Percentiles rank a stretch among this genome's conserved stretches.
phyloP scores from a whole-genome alignment of 2,329 filamentous ascomycete species.

The Aureobasidium sp. region DNA sequence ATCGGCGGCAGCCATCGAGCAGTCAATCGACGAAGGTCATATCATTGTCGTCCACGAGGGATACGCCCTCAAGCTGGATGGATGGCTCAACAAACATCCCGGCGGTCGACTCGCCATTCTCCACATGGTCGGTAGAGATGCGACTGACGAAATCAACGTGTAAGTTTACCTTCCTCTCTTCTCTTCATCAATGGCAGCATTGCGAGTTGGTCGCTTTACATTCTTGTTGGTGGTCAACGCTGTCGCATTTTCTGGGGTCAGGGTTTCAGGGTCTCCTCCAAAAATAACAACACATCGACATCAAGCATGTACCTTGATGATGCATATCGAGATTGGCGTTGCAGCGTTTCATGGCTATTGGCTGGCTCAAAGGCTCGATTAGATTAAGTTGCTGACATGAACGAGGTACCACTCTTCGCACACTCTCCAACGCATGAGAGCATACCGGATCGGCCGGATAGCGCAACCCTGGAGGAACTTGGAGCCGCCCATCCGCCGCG shows the following conservation, averaged over 20 bases:
- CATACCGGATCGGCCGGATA: conserved; percentile 51
- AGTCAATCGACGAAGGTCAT: conserved; percentile 34
- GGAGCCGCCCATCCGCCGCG: conserved; percentile 46
- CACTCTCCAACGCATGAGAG: conserved; percentile 49
- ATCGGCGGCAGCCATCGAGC: background rate
- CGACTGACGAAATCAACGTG: conserved; percentile 51
- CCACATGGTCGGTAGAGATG: conserved; percentile 59
- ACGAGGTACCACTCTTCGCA: conserved; percentile 48
- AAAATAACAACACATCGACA: background rate
- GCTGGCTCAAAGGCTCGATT: background rate
- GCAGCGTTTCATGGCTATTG: background rate
- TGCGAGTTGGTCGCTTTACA: background rate
- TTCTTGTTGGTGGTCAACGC: background rate
- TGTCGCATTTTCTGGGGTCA: conserved; percentile 7
- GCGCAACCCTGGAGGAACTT: conserved; percentile 48
- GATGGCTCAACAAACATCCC: conserved; percentile 51
- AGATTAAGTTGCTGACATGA: background rate
- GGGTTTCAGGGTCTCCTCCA: conserved; percentile 1
- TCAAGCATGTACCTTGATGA: background rate
- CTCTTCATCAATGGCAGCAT: background rate
- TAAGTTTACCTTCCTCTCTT: conserved; percentile 48
- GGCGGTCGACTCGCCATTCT: conserved; percentile 55
- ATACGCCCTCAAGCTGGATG: conserved; percentile 45
- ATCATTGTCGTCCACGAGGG: conserved; percentile 50
- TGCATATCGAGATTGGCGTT: background rate